These are phyloP conservation scores for Lentinula detonsa DNA, from an alignment of 768 basidiomycete genomes.

Conservation along the genomic window DNA sequence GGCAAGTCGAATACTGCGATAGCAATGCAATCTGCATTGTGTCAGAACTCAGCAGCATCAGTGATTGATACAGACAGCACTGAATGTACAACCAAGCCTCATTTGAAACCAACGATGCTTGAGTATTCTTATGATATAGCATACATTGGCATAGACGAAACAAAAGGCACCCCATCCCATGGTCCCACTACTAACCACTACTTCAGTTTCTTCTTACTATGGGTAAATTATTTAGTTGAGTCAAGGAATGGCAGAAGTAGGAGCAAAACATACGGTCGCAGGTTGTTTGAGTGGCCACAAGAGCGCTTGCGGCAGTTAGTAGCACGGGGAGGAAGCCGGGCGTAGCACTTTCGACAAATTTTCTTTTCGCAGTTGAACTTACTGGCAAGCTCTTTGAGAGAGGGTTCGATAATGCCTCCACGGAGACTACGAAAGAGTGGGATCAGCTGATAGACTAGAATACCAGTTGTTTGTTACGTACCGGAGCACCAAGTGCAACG, in stretches of 20 bases:
- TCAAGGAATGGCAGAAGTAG: not conserved
- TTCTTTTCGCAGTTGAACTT: slow-evolving; percentile 99
- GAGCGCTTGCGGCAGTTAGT: slow-evolving; percentile 98
- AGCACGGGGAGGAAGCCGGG: slow-evolving; percentile 97
- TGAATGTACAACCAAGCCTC: too few species aligned
- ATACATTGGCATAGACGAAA: not conserved
- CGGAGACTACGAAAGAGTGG: slow-evolving; percentile 59
- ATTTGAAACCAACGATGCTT: not conserved
- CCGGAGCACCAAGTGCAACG: slow-evolving; percentile 96
- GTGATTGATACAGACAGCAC: too few species aligned
- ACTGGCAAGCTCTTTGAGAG: slow-evolving; percentile 92
- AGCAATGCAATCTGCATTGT: too few species aligned
- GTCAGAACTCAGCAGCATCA: too few species aligned
- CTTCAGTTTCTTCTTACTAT: slow-evolving; percentile 8
- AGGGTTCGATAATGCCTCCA: slow-evolving; percentile 99
- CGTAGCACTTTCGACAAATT: slow-evolving; percentile 99
- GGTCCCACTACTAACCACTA: not conserved
- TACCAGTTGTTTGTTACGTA: slow-evolving; percentile 27
- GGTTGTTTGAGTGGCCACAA: slow-evolving; percentile 87
- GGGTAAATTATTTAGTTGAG: not conserved
- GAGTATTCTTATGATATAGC: not conserved
- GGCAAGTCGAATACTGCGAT: too few species aligned
- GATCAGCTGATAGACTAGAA: not conserved
- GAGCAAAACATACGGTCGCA: slow-evolving; percentile 69
- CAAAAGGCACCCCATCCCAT: not conserved